Base-by-base conservation (phyloP, 306 rosid species). In the Fagus crenata region DNA sequence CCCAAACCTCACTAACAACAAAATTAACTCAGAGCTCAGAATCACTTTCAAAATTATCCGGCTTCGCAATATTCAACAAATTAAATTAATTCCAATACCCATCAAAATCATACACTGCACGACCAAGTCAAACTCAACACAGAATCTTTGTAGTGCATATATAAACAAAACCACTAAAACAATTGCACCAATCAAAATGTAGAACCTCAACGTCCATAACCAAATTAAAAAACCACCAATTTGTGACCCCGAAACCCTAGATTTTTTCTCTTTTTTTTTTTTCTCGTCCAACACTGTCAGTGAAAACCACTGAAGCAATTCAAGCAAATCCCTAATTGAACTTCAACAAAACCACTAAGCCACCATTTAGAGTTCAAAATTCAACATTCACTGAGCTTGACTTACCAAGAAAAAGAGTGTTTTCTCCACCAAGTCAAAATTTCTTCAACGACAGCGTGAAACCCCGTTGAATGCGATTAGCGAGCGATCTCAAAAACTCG, bases 201-300 rank as follows among this genome's bases (percentile, higher is more conserved):
- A 71, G 81, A 77, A 73, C 58, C 76, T 67, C 32, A 69, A 69
- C 73, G 68, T 54, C 69, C 70, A 75, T 77, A 56, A 42, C 49
- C 43, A 78, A 74, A 77, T 43, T 32, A 13, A 68, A 67, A 77
- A 35, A 40, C 53, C 75, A 83, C 39, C 41, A 82, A 85, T 53
- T 80, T 77, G 56, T 41, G 81, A 78, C 64, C 75, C 61, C 65
- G 35, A 86, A 89, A 90, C 92, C 90, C 94, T 90, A 90, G 86
- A 81, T 81, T 55, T 55, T 22, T 22, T 22, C 28, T 22, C 28
- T 22, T 22, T 22, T 22, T 22, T 22, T 22, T 22, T 22, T 22
- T 46, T 14, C 51, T n/a, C 11, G 54, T 53, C 49, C 71, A 76
- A 54, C 70, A 77, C 58, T 37, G 75, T 31, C 67, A 69, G 65